phyloP scores from a whole-genome alignment of 2,329 filamentous ascomycete genomes.

The Thyridium curvatum region DNA sequence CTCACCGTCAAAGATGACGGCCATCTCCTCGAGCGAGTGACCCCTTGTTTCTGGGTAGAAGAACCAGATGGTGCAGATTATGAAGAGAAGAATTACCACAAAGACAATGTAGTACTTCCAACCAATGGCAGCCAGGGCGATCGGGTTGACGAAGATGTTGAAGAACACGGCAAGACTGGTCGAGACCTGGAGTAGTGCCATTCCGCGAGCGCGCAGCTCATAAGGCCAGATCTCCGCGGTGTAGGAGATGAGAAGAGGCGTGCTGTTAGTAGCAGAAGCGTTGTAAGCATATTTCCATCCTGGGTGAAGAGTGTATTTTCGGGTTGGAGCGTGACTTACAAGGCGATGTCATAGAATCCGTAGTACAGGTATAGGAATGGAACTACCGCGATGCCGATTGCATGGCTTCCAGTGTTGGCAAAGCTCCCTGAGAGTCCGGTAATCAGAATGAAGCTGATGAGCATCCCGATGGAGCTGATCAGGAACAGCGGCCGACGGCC shows the following conservation, averaged over 20 bases:
- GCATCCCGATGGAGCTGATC: constrained; percentile 6
- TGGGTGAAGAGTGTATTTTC: too few species aligned
- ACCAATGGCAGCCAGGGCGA: constrained; percentile 10
- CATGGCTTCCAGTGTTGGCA: constrained; percentile 5
- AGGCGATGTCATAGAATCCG: constrained; percentile 22
- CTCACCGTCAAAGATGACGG: constrained; percentile 1
- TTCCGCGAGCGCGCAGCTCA: constrained; percentile 9
- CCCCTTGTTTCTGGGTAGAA: constrained; percentile 12
- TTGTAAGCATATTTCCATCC: too few species aligned
- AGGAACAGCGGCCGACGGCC: constrained; percentile 17
- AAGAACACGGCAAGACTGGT: constrained; percentile 2
- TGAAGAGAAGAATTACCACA: constrained; percentile 8
- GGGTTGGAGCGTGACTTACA: too few species aligned
- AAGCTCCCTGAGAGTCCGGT: constrained; percentile 9
- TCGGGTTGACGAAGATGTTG: constrained; percentile 12
- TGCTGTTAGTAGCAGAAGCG: too few species aligned
- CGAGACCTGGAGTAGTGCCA: not conserved
- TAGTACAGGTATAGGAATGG: constrained; percentile 25
- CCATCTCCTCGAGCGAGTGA: constrained; percentile 13
- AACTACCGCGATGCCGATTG: constrained; percentile 17
- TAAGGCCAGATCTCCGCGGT: constrained; percentile 9
- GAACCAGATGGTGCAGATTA: constrained; percentile 9
- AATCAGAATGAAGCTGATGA: constrained; percentile 6
- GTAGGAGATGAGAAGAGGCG: constrained; percentile 3
- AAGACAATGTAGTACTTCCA: constrained; percentile 18